Percentiles rank a stretch among this genome's conserved stretches.
Evolutionary conservation across 2,329 filamentous ascomycete genomes (phyloP).

Genomic region (Tolypocladium endophyticum): DNA sequence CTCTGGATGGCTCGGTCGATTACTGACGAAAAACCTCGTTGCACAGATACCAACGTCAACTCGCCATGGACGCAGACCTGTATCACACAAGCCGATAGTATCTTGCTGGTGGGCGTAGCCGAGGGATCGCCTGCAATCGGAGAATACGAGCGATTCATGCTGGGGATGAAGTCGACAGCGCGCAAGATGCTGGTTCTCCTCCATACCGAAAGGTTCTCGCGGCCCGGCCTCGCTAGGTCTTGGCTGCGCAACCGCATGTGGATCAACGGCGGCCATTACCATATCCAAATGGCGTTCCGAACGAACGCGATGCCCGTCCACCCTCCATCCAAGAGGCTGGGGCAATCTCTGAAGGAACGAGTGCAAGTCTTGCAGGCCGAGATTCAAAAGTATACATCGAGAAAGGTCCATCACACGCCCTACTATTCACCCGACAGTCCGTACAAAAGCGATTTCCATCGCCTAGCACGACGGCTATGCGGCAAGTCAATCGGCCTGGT

Average conservation of each 20-base stretch:
- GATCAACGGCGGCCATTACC: slow-evolving; percentile 97
- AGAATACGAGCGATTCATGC: slow-evolving; percentile 90
- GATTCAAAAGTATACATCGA: slow-evolving; percentile 94
- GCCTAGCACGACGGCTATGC: slow-evolving; percentile 78
- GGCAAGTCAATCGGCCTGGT: slow-evolving; percentile 93
- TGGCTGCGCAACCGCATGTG: slow-evolving; percentile 91
- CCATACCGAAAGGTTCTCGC: slow-evolving; percentile 80
- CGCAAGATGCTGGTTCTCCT: slow-evolving; percentile 85
- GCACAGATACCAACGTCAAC: slow-evolving; percentile 84
- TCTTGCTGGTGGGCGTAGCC: slow-evolving; percentile 81
- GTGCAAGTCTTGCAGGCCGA: slow-evolving; percentile 94
- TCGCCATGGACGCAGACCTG: slow-evolving; percentile 98
- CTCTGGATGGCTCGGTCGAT: background rate
- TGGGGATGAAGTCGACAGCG: slow-evolving; percentile 95
- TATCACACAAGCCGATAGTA: slow-evolving; percentile 93
- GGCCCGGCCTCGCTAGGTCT: slow-evolving; percentile 70
- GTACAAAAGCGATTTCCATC: slow-evolving; percentile 94
- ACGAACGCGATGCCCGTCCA: slow-evolving; percentile 67
- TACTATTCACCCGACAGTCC: slow-evolving; percentile 86
- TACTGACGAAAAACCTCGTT: slow-evolving; percentile 16
- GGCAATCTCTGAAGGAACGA: slow-evolving; percentile 77
- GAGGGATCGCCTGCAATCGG: slow-evolving; percentile 85
- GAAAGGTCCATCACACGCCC: slow-evolving; percentile 78
- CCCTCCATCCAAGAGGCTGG: slow-evolving; percentile 65
- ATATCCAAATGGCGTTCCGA: slow-evolving; percentile 90